Conservation (phyloP, 2,329 filamentous ascomycete genomes). For the Bipolaris gigantea region DNA sequence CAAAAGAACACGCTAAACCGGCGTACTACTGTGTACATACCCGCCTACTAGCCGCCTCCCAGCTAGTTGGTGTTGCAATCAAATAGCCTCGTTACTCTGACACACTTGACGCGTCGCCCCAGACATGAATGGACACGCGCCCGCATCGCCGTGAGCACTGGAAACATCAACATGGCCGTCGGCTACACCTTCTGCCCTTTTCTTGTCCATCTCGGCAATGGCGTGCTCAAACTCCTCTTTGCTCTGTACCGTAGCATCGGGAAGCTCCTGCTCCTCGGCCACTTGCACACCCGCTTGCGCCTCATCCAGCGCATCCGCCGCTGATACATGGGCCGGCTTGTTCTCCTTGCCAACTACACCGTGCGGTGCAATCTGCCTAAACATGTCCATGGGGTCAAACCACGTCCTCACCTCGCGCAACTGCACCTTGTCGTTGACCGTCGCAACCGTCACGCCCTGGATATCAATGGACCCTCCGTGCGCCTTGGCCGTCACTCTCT, state of each 20-base stretch:
- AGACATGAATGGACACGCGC: constrained; percentile 16
- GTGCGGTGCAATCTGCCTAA: constrained; percentile 62
- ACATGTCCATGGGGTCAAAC: constrained; percentile 69
- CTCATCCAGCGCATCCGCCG: constrained; percentile 33
- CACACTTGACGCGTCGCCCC: not conserved
- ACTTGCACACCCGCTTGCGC: constrained; percentile 15
- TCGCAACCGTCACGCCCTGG: constrained; percentile 63
- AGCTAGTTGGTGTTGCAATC: not conserved
- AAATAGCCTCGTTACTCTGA: not conserved
- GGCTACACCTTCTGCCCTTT: constrained; percentile 12
- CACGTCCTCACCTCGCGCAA: constrained; percentile 63
- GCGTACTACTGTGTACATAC: no score
- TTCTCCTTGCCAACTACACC: constrained; percentile 52
- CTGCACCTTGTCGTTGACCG: constrained; percentile 62
- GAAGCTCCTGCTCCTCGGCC: constrained; percentile 19
- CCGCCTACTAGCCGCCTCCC: not conserved
- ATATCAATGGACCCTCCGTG: constrained; percentile 65
- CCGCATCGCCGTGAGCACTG: constrained; percentile 2
- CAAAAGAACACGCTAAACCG: no score
- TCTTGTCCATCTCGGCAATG: constrained; percentile 12
- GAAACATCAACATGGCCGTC: constrained; percentile 11
- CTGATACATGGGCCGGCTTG: constrained; percentile 41
- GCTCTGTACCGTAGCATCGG: constrained; percentile 17
- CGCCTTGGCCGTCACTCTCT: constrained; percentile 64
- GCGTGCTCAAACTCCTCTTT: constrained; percentile 13